phyloP scores from a whole-genome alignment of 768 basidiomycete genomes.

The Suillus ampliporus region DNA sequence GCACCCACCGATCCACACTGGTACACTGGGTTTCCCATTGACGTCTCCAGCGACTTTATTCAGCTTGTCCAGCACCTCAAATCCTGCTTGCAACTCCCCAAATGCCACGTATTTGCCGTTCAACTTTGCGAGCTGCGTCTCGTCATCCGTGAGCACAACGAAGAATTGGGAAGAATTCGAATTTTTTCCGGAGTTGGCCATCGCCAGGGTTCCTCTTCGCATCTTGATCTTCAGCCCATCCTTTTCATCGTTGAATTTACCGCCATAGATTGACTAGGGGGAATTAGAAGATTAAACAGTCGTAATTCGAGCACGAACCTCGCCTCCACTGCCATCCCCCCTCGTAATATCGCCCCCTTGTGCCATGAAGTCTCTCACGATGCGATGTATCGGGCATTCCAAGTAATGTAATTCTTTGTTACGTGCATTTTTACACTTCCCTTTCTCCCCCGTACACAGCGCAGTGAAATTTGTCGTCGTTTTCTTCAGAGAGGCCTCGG shows the following conservation, averaged over 20 bases:
- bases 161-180: constrained; percentile 58
- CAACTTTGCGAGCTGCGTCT: constrained; percentile 48
- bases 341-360: constrained; percentile 62
- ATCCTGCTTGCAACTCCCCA: constrained; percentile 41
- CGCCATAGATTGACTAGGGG: constrained; percentile 50
- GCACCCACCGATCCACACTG: constrained; percentile 52
- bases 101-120: constrained; percentile 57
- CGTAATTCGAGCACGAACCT: constrained; percentile 41
- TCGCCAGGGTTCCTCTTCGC: constrained; percentile 50
- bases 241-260: constrained; percentile 57
- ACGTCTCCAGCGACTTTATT: constrained; percentile 38
- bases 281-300: constrained; percentile 8
- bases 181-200: constrained; percentile 58
- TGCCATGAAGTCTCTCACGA: constrained; percentile 53
- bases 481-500: constrained; percentile 47
- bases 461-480: constrained; percentile 54
- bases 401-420: constrained; percentile 52
- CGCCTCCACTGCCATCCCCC: constrained; percentile 58
- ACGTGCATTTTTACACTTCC: constrained; percentile 50
- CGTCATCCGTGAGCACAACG: constrained; percentile 49
- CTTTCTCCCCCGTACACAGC: constrained; percentile 52
- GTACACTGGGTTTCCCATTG: constrained; percentile 40
- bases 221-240: constrained; percentile 50
- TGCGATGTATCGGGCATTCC: constrained; percentile 50
- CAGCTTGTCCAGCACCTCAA: constrained; percentile 41